phyloP scores from a whole-genome alignment of 768 basidiomycete genomes.

The Tulasnella sp. region DNA sequence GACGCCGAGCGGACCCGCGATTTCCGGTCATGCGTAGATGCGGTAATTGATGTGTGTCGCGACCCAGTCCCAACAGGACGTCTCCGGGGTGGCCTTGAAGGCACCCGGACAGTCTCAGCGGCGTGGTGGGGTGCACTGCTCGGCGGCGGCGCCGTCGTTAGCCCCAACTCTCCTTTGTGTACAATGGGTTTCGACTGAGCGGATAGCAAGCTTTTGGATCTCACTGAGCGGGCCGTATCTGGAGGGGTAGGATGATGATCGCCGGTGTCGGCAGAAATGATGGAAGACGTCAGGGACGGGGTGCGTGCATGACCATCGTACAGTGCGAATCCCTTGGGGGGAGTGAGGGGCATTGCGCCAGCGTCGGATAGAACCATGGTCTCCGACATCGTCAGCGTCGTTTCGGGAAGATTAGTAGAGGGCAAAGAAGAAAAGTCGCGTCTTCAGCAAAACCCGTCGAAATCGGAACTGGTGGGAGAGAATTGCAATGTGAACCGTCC shows the following conservation, averaged over 20 bases:
- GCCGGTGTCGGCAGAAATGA: background rate
- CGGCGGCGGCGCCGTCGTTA: background rate
- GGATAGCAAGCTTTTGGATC: background rate
- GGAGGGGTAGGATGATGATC: background rate
- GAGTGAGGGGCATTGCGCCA: too few relatives aligned
- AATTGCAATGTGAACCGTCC: too few relatives aligned
- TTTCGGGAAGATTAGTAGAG: too few relatives aligned
- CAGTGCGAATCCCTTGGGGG: too few relatives aligned
- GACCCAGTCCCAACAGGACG: background rate
- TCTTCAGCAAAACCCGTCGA: too few relatives aligned
- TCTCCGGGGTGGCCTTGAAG: background rate
- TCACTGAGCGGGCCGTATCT: background rate
- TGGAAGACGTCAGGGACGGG: constrained; percentile 10
- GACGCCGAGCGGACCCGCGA: background rate
- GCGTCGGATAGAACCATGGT: too few relatives aligned
- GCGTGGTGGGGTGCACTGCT: background rate
- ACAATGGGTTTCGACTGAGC: background rate
- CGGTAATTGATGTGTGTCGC: background rate
- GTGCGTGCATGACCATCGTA: background rate
- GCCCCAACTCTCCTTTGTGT: background rate
- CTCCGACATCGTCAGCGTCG: constrained; percentile 2
- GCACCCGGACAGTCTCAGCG: background rate
- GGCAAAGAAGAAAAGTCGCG: too few relatives aligned
- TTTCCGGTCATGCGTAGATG: background rate
- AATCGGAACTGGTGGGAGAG: too few relatives aligned